A percentile compares a stretch with the other conserved stretches of the same genome.
These are phyloP conservation scores for Boehmeria nivea DNA, from an alignment of 306 rosid genomes.

Conservation along the genomic window DNA sequence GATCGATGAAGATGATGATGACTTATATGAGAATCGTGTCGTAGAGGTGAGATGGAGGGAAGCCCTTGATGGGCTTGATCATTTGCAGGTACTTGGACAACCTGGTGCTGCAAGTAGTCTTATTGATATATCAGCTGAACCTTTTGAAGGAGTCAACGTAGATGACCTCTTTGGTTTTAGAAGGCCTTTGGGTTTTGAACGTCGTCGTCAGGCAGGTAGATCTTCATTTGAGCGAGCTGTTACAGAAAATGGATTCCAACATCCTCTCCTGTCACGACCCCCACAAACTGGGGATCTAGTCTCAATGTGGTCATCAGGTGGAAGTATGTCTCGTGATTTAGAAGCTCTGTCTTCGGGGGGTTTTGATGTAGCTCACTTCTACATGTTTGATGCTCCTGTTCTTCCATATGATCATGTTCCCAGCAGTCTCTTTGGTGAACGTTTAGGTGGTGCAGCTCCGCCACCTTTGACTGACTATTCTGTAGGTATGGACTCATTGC, in stretches of 20 bases:
- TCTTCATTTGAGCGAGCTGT: constrained; percentile 84
- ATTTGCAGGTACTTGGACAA: constrained; percentile 90
- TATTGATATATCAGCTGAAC: constrained; percentile 87
- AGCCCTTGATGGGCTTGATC: constrained; percentile 94
- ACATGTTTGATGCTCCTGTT: constrained; percentile 95
- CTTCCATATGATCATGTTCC: constrained; percentile 73
- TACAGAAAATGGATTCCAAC: constrained; percentile 89
- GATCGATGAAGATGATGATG: constrained; percentile 94
- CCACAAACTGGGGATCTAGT: constrained; percentile 67
- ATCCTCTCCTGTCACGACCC: constrained; percentile 89
- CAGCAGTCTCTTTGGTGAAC: constrained; percentile 72
- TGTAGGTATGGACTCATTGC: constrained; percentile 89
- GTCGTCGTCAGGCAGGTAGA: constrained; percentile 87
- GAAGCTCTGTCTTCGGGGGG: constrained; percentile 74
- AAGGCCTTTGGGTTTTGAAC: constrained; percentile 77
- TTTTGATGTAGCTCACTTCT: constrained; percentile 78
- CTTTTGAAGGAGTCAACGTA: constrained; percentile 96
- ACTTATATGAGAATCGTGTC: constrained; percentile 90
- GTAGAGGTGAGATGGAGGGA: constrained; percentile 98
- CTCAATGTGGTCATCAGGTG: constrained; percentile 77
- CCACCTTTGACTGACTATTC: constrained; percentile 94
- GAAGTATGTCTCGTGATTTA: constrained; percentile 60
- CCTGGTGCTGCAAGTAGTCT: constrained; percentile 75
- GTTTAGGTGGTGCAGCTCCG: constrained; percentile 79
- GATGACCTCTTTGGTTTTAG: constrained; percentile 91